Conservation (phyloP, 192 early-diverging fungal genomes). For the Backusella liffmaniae region DNA sequence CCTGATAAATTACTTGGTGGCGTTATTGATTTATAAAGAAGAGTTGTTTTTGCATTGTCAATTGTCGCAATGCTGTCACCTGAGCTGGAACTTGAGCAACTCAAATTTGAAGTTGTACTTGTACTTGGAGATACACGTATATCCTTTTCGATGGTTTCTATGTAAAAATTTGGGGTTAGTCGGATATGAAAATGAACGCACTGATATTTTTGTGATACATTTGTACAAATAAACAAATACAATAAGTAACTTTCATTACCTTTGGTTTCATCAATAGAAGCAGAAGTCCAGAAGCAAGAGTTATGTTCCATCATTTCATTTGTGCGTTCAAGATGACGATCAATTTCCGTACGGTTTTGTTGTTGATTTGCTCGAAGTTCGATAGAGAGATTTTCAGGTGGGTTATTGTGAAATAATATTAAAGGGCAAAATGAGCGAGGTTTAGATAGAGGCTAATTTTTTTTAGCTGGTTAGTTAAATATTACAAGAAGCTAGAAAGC, state of each 20-base stretch:
- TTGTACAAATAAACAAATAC: neutral
- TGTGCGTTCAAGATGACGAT: conserved; percentile 19
- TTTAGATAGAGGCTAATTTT: neutral
- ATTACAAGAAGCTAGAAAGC: neutral
- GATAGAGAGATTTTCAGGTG: neutral
- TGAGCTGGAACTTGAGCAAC: conserved; percentile 24
- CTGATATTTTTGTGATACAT: conserved; percentile 10
- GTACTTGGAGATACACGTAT: conserved; percentile 26
- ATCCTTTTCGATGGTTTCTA: conserved; percentile 10
- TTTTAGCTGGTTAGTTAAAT: neutral
- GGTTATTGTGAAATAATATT: conserved; percentile 19
- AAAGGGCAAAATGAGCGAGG: conserved; percentile 18
- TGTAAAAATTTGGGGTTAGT: conserved; percentile 8
- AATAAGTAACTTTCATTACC: neutral
- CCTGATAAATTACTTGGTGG: neutral
- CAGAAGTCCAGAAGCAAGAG: conserved; percentile 23
- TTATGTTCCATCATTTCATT: conserved; percentile 24
- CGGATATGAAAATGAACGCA: neutral
- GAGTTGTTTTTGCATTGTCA: conserved; percentile 9
- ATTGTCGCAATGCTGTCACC: conserved; percentile 30
- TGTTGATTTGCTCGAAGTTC: neutral
- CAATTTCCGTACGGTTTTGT: conserved; percentile 14
- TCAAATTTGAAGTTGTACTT: conserved; percentile 27
- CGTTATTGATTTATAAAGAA: neutral
- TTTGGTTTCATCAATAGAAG: neutral